Evolutionary conservation across 148 eudicot genomes (phyloP).

Genomic region (Talinum fruticosum): DNA sequence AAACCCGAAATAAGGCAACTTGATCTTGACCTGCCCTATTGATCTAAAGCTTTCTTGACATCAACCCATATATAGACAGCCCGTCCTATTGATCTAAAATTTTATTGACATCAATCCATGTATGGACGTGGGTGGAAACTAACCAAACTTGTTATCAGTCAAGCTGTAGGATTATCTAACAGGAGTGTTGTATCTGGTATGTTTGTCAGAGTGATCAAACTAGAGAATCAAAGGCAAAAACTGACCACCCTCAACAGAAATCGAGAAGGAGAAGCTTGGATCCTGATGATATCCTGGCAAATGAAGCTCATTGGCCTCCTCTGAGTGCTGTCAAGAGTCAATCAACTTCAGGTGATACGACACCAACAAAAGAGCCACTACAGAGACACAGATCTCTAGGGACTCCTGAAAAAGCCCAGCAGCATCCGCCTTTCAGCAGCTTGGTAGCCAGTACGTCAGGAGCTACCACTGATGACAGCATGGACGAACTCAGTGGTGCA

Average conservation of each 20-base stretch:
- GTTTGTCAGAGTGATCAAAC: background rate
- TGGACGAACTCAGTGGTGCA: background rate
- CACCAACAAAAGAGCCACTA: background rate
- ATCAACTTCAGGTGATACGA: background rate
- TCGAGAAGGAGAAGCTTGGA: constrained; percentile 4
- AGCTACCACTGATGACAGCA: background rate
- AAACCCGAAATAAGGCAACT: background rate
- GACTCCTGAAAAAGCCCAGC: background rate
- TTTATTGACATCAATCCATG: background rate
- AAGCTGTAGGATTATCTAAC: background rate
- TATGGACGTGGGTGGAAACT: background rate
- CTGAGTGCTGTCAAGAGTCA: background rate
- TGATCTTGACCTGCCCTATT: background rate
- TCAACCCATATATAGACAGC: too few species aligned
- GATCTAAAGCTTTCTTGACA: background rate
- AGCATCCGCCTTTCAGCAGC: background rate
- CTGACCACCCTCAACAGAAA: background rate
- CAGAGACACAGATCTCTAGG: background rate
- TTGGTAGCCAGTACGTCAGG: background rate
- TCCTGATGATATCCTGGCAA: constrained; percentile 1
- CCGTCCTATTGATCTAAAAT: background rate
- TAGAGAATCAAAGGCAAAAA: background rate
- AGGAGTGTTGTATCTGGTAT: background rate
- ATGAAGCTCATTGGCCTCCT: constrained; percentile 3
- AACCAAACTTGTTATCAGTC: too few species aligned